Base-by-base conservation (phyloP, 1,139 yeast genomes). In the Zygoascus meyerae region DNA sequence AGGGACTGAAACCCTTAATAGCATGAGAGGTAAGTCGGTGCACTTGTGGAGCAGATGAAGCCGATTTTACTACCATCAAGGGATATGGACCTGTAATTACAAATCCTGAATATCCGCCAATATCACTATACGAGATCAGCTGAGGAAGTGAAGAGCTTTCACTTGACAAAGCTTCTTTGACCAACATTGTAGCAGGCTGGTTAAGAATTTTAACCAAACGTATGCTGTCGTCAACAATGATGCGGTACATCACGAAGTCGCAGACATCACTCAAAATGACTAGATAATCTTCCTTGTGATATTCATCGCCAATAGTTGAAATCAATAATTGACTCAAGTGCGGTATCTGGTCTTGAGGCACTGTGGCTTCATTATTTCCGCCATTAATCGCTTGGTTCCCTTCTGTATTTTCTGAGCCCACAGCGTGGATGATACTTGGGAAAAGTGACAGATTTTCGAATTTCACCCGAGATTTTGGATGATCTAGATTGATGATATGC, bases 211-310 rank as follows among this genome's bases (percentile, higher is more conserved):
- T 77, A 34, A 66, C 58, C 45, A 81, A 70, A 51, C 72, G 28
- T 55, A 70, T 74, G 40, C 72, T 75, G 3, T 78, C 75, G 34
- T 62, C 62, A 58, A 71, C 71, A 49, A 70, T 77, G 37, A 81
- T 67, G 56, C 79, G 79, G 62, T 87, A 87, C 52, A 84, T 69
- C 40, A 79, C 69, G 1, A 86, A 69, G 62, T 87, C 95, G 57
- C 94, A 94, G 47, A 92, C 90, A 60, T 81, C 76, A 0, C 95
- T 86, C 44, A 87, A 68, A 5, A 86, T 70, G 0, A 89, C 73
- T 51, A 89, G 63, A 61, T 79, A 81, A 55, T 86, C 90, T 46
- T 76, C 71, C 21, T 70, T 65, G 16, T 58, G 54, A 32, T 59
- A 52, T 5, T 57, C 59, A 55, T 83, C 86, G 2, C 95, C 96